Evolutionary conservation across 306 rosid species (phyloP), one percentile per base, ranked within the genome.

Genomic region (Luffa aegyptiaca): DNA sequence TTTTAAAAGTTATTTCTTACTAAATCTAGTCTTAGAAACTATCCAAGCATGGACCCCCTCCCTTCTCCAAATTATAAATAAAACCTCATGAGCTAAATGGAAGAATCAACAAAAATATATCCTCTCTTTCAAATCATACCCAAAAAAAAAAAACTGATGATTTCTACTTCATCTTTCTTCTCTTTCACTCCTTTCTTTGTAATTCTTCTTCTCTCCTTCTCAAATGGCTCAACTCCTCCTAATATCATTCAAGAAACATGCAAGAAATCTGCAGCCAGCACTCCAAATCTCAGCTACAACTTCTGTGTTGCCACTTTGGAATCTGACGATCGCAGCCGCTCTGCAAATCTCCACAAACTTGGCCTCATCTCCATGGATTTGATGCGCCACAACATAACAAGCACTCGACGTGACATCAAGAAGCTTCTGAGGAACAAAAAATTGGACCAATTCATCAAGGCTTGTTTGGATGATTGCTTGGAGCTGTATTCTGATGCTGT

Each of bases 401-500:
- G 78, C 75, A 89, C 96, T 0, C 69, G 78, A 31, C 61, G 21
- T 8, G 70, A 79, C 79, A 83, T 90, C 82, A 76, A 84, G 13
- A 76, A 59, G 53, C 90, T 89, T 39, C 62, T 88, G 78, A 66
- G 86, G 84, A 84, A 74, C 37, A 86, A 84, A 26, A 69, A 16
- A 1, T 7, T 78, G 3, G 87, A 86, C 0, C 82, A 85, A 0
- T 82, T 76, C 21, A 6, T 75, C 0, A 83, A 79, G 75, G 90
- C 39, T 3, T 83, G 92, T 68, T 86, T 93, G 75, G n/a, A 66
- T 14, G 98, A 90, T 79, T 93, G 98, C 55, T 73, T 90, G 70
- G 85, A 86, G 68, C 90, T 93, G 21, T 93, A 89, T 81, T 81
- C 89, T 0, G 89, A 90, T 13, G 76, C 97, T 12, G 42, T 83